Evolutionary conservation across 495 filamentous ascomycete genomes (phyloP).

Genomic region (Apiosordaria backusii): DNA sequence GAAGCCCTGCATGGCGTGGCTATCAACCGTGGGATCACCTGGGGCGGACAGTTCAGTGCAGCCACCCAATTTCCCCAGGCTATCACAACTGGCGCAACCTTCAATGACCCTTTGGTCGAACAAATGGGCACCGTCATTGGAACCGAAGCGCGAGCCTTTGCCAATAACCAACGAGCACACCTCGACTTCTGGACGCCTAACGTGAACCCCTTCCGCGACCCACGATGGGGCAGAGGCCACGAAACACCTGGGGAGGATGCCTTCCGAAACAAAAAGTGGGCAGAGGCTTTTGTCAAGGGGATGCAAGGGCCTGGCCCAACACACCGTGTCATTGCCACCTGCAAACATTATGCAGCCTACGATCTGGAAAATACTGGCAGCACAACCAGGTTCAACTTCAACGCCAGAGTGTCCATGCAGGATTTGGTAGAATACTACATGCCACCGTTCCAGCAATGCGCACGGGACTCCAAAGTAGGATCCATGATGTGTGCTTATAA

Average conservation of each 20-base stretch:
- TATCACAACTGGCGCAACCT: slow-evolving; percentile 43
- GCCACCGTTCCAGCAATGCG: slow-evolving; percentile 44
- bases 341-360: slow-evolving; percentile 45
- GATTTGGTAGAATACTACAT: slow-evolving; percentile 48
- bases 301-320: slow-evolving; percentile 19
- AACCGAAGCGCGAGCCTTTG: slow-evolving; percentile 65
- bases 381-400: slow-evolving; percentile 33
- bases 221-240: slow-evolving; percentile 42
- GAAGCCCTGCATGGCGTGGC: slow-evolving; percentile 52
- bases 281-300: slow-evolving; percentile 34
- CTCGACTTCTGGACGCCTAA: slow-evolving; percentile 66
- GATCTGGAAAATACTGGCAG: slow-evolving; percentile 55
- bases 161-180: slow-evolving; percentile 55
- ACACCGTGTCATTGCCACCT: slow-evolving; percentile 27
- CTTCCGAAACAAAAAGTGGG: slow-evolving; percentile 36
- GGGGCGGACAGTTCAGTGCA: slow-evolving; percentile 37
- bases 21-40: slow-evolving; percentile 28
- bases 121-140: slow-evolving; percentile 45
- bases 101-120: slow-evolving; percentile 46
- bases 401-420: slow-evolving; percentile 40
- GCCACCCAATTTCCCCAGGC: slow-evolving; percentile 50
- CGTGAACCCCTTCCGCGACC: slow-evolving; percentile 61
- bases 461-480: slow-evolving; percentile 42
- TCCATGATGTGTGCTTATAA: slow-evolving; percentile 51
- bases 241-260: slow-evolving; percentile 40